Conservation (phyloP, 2,329 filamentous ascomycete genomes). For the Fusarium graminum region DNA sequence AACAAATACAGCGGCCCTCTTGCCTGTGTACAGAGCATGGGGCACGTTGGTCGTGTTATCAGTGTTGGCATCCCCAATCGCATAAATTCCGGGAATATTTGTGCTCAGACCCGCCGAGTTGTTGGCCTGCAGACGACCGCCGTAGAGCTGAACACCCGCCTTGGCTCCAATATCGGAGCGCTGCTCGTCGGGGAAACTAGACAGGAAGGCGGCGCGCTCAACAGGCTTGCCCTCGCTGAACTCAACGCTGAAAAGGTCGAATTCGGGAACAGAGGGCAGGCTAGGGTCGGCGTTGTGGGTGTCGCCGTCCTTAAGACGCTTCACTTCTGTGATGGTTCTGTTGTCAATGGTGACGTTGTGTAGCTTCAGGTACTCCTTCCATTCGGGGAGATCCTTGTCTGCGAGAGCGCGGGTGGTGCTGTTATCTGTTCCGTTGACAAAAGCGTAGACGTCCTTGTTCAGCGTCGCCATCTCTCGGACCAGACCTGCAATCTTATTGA, state of each 20-base stretch:
- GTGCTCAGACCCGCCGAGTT: conserved; percentile 60
- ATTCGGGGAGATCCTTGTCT: conserved; percentile 58
- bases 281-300: conserved; percentile 56
- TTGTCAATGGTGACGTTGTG: conserved; percentile 69
- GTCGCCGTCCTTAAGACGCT: conserved; percentile 59
- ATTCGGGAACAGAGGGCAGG: conserved; percentile 60
- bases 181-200: conserved; percentile 63
- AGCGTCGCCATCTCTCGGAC: conserved; percentile 67
- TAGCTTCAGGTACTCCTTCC: conserved; percentile 62
- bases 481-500: conserved; percentile 59
- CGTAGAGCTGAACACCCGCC: conserved; percentile 61
- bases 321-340: conserved; percentile 63
- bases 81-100: conserved; percentile 67
- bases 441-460: conserved; percentile 67
- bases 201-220: conserved; percentile 65
- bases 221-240: conserved; percentile 62
- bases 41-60: conserved; percentile 72
- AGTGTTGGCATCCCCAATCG: conserved; percentile 70
- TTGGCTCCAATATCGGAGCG: conserved; percentile 60
- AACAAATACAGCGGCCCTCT: conserved; percentile 67
- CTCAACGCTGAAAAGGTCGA: conserved; percentile 68
- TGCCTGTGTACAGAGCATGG: conserved; percentile 71
- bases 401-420: conserved; percentile 56
- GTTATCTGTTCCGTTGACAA: conserved; percentile 71
- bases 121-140: conserved; percentile 60